Base-by-base conservation (phyloP, 192 early-diverging fungal species). In the Gorgonomyces haynaldii region DNA sequence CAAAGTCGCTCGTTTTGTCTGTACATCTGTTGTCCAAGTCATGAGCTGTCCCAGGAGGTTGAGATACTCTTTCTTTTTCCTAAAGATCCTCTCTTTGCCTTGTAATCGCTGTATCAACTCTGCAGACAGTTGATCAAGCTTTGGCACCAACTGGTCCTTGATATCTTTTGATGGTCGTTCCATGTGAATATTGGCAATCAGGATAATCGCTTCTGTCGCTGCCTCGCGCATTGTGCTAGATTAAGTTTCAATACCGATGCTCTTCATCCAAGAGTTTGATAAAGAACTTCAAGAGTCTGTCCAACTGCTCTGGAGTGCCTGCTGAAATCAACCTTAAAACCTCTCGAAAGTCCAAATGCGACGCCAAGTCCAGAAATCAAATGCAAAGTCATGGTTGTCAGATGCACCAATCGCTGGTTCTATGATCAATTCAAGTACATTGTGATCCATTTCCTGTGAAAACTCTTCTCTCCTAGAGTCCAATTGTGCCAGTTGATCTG, bases 331-430 rank as follows among this genome's bases (percentile, higher is more conserved):
- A 42, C 50, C 17, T 8, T 12, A 32, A 47, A 44, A 62, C 72
- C 54, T 31, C 31, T 35, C 24, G 72, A 57, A 10, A 76, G 31
- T 10, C 64, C 59, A 45, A 72, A 54, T 23, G 44, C 74, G 5
- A 72, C 28, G 3, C 75, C 72, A 35, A 58, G 71, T 12, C 65
- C 66, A 21, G 68, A 68, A 15, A 53, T 53, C 6, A 56, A 58
- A 48, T 76, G 69, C 13, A 76, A 50, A 1, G 69, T 58, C 7
- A 76, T 40, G 26, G 62, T 65, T 0, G 67, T 72, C 13, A 76
- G 26, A 29, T 60, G 25, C 8, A 70, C 53, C 3, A 78, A 58
- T 35, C 58, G 62, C 29, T 78, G 70, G 46, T 60, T 69, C 65
- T 75, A 21, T 6, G n/a, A 10, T 29, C 19, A 39, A 12, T 50